These are phyloP conservation scores for Saccharomycopsis schoenii DNA, from an alignment of 805 yeast genomes.

Conservation along the genomic window DNA sequence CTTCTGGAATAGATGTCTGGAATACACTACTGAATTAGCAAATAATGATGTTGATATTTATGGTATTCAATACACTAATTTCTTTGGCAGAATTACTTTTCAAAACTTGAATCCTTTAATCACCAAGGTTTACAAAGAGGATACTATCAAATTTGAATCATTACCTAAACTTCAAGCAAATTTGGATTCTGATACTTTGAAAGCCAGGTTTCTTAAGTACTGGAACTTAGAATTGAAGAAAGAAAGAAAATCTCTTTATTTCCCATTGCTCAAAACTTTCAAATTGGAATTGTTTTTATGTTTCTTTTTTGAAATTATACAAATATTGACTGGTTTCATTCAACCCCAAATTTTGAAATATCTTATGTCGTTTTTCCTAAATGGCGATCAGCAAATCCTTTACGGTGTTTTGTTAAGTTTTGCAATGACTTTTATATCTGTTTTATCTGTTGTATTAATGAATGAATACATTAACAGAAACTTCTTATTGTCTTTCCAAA, in stretches of 20 bases:
- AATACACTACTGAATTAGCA: slow-evolving; percentile 7
- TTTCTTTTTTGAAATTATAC: slow-evolving; percentile 29
- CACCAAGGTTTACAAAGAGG: slow-evolving; percentile 29
- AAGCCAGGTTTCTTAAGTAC: slow-evolving; percentile 23
- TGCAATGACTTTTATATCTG: slow-evolving; percentile 51
- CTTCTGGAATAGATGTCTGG: slow-evolving; percentile 11
- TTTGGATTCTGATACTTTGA: slow-evolving; percentile 28
- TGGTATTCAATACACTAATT: not conserved
- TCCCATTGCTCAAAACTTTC: slow-evolving; percentile 31
- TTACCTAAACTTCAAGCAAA: slow-evolving; percentile 34
- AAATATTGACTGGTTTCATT: slow-evolving; percentile 31
- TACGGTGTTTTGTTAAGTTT: slow-evolving; percentile 56
- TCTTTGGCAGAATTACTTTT: slow-evolving; percentile 32
- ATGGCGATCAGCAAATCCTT: slow-evolving; percentile 34
- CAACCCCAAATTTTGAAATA: slow-evolving; percentile 50
- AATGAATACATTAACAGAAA: slow-evolving; percentile 60
- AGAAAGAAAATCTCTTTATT: slow-evolving; percentile 24
- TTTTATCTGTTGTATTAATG: slow-evolving; percentile 49
- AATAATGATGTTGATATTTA: slow-evolving; percentile 11
- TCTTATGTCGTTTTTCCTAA: slow-evolving; percentile 38
- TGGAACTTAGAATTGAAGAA: slow-evolving; percentile 30
- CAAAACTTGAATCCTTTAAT: slow-evolving; percentile 41
- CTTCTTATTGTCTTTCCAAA: slow-evolving; percentile 46
- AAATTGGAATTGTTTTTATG: slow-evolving; percentile 30
- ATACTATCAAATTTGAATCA: slow-evolving; percentile 31